A percentile compares a stretch with the other conserved stretches of the same genome.
Evolutionary conservation across 2,329 filamentous ascomycete genomes (phyloP).

Genomic region (Ophiostoma montium): DNA sequence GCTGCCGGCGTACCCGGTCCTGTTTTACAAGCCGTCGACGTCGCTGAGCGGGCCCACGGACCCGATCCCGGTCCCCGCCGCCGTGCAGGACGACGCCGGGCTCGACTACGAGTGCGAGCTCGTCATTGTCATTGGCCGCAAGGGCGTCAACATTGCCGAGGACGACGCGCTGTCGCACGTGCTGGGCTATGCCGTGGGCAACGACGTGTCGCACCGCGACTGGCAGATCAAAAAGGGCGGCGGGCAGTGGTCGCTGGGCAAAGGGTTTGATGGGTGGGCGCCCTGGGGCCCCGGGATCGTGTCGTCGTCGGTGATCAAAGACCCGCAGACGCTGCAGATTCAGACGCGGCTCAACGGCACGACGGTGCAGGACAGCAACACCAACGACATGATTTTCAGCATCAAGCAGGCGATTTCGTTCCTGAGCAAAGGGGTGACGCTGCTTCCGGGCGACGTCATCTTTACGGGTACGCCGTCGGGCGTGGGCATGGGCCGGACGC

Average conservation of each 20-base stretch:
- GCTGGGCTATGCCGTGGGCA: constrained; percentile 59
- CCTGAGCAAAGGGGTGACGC: constrained; percentile 45
- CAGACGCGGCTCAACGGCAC: constrained; percentile 45
- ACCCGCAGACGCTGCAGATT: constrained; percentile 43
- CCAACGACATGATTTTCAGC: constrained; percentile 49
- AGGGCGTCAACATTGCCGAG: constrained; percentile 50
- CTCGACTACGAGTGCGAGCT: constrained; percentile 74
- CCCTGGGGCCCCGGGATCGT: constrained; percentile 62
- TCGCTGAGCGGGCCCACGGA: constrained; percentile 50
- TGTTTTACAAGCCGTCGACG: constrained; percentile 62
- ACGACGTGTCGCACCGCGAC: constrained; percentile 69
- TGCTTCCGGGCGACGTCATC: constrained; percentile 50
- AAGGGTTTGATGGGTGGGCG: constrained; percentile 64
- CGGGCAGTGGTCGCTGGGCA: constrained; percentile 57
- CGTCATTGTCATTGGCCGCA: constrained; percentile 56
- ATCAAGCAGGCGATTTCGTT: constrained; percentile 45
- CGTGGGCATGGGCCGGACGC: constrained; percentile 55
- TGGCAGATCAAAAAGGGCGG: constrained; percentile 58
- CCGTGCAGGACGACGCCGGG: constrained; percentile 51
- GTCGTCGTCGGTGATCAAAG: constrained; percentile 30
- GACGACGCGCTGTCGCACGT: constrained; percentile 55
- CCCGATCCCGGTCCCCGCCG: constrained; percentile 48
- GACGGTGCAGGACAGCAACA: constrained; percentile 42
- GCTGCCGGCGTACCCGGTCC: constrained; percentile 54
- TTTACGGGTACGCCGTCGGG: constrained; percentile 57